Evolutionary conservation across 345 rosid species (phyloP).

Genomic region (Brassica cretica): DNA sequence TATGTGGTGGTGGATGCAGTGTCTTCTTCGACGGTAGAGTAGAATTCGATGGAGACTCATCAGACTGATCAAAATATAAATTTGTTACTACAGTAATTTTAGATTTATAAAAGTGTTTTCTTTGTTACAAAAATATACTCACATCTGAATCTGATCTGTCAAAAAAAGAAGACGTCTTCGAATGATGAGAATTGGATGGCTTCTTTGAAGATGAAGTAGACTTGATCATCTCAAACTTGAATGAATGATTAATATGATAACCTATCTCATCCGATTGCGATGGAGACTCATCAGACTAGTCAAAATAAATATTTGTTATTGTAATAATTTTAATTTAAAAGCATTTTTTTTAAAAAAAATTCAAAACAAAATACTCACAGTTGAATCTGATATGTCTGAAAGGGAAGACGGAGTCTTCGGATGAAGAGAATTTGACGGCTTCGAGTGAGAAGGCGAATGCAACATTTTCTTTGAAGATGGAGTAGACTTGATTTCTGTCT

Average conservation of each 20-base stretch:
- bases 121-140: constrained; percentile 44
- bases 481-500: background rate
- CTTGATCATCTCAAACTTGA: background rate
- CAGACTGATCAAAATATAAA: constrained; percentile 48
- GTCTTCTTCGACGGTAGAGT: background rate
- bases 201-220: constrained; percentile 26
- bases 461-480: background rate
- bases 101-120: background rate
- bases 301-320: background rate
- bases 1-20: background rate
- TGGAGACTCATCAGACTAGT: background rate
- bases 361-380: background rate
- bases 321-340: background rate
- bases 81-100: background rate
- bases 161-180: constrained; percentile 47
- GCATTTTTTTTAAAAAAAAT: too few species aligned
- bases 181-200: constrained; percentile 45
- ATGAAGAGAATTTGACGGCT: background rate
- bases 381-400: background rate
- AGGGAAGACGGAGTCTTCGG: background rate
- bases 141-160: constrained; percentile 54
- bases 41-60: constrained; percentile 67
- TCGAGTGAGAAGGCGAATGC: background rate
- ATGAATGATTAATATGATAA: constrained; percentile 6
- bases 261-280: background rate